Evolutionary conservation across 805 yeast species (phyloP).

Genomic region (Candida boidinii): DNA sequence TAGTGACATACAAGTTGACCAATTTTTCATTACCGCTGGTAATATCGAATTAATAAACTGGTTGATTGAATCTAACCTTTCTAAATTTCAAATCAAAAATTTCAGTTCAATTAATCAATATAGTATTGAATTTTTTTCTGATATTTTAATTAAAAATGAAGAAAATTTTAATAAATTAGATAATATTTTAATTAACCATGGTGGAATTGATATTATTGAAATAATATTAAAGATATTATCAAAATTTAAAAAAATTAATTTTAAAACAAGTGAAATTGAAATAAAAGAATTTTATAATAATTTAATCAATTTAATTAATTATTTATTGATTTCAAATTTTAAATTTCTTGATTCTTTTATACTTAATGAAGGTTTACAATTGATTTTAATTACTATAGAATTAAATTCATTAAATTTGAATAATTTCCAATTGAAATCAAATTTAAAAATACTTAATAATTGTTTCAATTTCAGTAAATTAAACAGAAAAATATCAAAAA

Average conservation of each 20-base stretch:
- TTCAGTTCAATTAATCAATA: constrained; percentile 7
- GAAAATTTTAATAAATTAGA: neutral
- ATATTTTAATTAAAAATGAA: constrained; percentile 3
- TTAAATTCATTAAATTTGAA: constrained; percentile 8
- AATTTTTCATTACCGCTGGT: neutral
- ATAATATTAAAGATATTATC: constrained; percentile 6
- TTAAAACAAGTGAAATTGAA: constrained; percentile 4
- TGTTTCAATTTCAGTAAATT: constrained; percentile 2
- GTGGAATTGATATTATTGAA: constrained; percentile 10
- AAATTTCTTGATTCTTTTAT: constrained; percentile 2
- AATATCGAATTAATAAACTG: constrained; percentile 3
- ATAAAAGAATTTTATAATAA: constrained; percentile 13
- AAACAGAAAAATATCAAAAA: constrained; percentile 3
- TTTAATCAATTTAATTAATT: constrained; percentile 6
- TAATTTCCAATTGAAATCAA: no score
- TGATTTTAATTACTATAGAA: constrained; percentile 8
- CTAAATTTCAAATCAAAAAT: constrained; percentile 1
- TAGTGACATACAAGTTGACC: neutral
- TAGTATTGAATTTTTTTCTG: constrained; percentile 9
- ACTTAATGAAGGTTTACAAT: constrained; percentile 10
- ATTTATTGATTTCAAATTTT: constrained; percentile 4
- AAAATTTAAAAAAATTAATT: constrained; percentile 4
- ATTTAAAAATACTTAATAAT: constrained; percentile 7
- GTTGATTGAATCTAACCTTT: constrained; percentile 1
- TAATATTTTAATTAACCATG: no score